phyloP scores from a whole-genome alignment of 2,329 filamentous ascomycete species.

The Colletotrichum neosansevieriae region DNA sequence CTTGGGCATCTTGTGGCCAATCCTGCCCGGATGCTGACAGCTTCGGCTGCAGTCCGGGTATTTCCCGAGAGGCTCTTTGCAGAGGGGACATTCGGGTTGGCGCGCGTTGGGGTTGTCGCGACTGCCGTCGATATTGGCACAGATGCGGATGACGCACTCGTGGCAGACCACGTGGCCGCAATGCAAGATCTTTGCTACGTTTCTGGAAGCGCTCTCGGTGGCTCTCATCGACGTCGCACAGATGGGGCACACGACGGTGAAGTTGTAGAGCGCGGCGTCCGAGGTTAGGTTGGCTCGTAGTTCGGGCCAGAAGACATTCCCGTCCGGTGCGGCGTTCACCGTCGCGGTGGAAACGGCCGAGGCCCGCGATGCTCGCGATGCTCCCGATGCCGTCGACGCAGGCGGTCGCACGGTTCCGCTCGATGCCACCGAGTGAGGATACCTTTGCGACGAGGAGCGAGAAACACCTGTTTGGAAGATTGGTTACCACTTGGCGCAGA shows the following conservation, averaged over 20 bases:
- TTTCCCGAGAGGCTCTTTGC: conserved; percentile 23
- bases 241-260: conserved; percentile 29
- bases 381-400: neutral
- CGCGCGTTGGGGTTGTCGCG: neutral
- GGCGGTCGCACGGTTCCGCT: neutral
- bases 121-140: conserved; percentile 5
- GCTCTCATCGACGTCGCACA: conserved; percentile 32
- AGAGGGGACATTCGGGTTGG: conserved; percentile 28
- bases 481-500: neutral
- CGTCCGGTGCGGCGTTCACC: neutral
- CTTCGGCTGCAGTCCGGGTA: conserved; percentile 18
- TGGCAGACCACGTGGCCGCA: conserved; percentile 39
- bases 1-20: conserved; percentile 18
- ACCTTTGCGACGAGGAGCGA: neutral
- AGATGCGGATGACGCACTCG: conserved; percentile 25
- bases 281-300: conserved; percentile 6
- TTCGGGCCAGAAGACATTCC: conserved; percentile 32
- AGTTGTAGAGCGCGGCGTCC: neutral
- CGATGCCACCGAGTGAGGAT: neutral
- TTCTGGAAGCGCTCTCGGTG: conserved; percentile 23
- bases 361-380: conserved; percentile 1
- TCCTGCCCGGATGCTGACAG: conserved; percentile 10
- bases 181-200: conserved; percentile 23
- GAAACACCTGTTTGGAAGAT: neutral
- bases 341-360: conserved; percentile 1